Percentiles rank a stretch among this genome's conserved stretches.
phyloP scores from a whole-genome alignment of 2,329 filamentous ascomycete genomes.

The Arachnomyces sp. region DNA sequence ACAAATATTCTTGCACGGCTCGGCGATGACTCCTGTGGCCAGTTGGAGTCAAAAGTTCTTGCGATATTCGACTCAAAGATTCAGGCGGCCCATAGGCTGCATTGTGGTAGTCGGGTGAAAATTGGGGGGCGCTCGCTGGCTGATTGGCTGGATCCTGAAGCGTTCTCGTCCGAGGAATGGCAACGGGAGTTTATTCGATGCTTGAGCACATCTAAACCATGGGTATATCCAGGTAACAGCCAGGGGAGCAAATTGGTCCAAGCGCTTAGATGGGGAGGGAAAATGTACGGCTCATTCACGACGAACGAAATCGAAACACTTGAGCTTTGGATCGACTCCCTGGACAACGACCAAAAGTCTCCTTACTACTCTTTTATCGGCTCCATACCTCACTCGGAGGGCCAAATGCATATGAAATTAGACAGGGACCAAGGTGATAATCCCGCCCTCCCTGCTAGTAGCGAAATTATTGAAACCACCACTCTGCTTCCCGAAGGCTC shows the following conservation, averaged over 20 bases:
- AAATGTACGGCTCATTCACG: constrained; percentile 45
- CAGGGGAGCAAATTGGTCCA: constrained; percentile 33
- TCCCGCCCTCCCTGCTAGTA: constrained; percentile 11
- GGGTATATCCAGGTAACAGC: constrained; percentile 36
- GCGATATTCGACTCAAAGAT: constrained; percentile 33
- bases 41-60: constrained; percentile 18
- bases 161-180: constrained; percentile 23
- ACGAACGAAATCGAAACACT: constrained; percentile 32
- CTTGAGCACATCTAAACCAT: constrained; percentile 29
- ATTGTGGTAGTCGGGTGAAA: constrained; percentile 30
- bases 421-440: constrained; percentile 4
- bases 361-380: constrained; percentile 4
- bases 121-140: constrained; percentile 32
- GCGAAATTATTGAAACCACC: constrained; percentile 3
- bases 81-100: constrained; percentile 32
- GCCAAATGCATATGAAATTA: constrained; percentile 3
- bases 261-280: constrained; percentile 39
- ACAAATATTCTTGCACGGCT: constrained; percentile 8
- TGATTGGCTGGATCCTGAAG: constrained; percentile 35
- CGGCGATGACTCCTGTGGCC: constrained; percentile 4
- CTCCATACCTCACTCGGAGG: constrained; percentile 17
- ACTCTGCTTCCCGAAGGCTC: neutral
- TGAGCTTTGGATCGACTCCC: constrained; percentile 33
- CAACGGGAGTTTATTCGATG: constrained; percentile 30
- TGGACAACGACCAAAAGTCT: constrained; percentile 16